These are phyloP conservation scores for Cercospora beticola DNA, from an alignment of 2,329 filamentous ascomycete genomes.

Conservation along the genomic window DNA sequence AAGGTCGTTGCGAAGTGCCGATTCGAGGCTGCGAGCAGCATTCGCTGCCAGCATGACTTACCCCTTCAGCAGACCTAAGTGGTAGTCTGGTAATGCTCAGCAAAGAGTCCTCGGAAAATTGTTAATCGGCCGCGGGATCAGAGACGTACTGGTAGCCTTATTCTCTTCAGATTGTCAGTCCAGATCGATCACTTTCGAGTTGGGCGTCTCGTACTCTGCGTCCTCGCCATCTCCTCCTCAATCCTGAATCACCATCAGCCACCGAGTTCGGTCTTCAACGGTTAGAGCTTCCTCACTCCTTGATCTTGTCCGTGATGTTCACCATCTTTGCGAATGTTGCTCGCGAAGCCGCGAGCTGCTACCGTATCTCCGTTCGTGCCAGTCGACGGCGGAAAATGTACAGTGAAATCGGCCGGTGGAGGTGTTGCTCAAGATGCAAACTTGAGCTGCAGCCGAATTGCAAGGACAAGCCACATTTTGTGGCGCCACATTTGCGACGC, in stretches of 20 bases:
- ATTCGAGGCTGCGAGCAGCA: not conserved
- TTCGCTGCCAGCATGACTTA: conserved; percentile 46
- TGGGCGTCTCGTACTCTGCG: conserved; percentile 73
- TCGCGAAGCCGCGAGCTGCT: conserved; percentile 20
- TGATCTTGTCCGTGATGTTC: conserved; percentile 99
- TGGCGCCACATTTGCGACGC: not conserved
- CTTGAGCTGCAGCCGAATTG: not conserved
- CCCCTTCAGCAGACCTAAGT: conserved; percentile 97
- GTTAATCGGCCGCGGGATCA: conserved; percentile 4
- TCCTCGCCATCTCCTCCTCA: conserved; percentile 98
- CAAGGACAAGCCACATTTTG: not conserved
- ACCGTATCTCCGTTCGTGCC: not conserved
- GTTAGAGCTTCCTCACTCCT: conserved; percentile 67
- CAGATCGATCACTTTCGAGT: not conserved
- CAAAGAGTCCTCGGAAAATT: conserved; percentile 4
- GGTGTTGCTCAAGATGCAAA: conserved; percentile 1
- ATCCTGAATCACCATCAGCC: conserved; percentile 63
- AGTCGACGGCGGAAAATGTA: not conserved
- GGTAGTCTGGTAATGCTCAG: conserved; percentile 72
- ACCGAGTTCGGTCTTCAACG: too few species aligned
- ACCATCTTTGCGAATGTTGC: conserved; percentile 66
- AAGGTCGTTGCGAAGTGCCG: not conserved
- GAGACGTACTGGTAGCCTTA: conserved; percentile 85
- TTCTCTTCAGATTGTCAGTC: conserved; percentile 68
- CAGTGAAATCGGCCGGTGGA: not conserved